A percentile compares a stretch with the other conserved stretches of the same genome.
These are phyloP conservation scores for Viola odorata DNA, from an alignment of 345 rosid genomes.

Conservation along the genomic window DNA sequence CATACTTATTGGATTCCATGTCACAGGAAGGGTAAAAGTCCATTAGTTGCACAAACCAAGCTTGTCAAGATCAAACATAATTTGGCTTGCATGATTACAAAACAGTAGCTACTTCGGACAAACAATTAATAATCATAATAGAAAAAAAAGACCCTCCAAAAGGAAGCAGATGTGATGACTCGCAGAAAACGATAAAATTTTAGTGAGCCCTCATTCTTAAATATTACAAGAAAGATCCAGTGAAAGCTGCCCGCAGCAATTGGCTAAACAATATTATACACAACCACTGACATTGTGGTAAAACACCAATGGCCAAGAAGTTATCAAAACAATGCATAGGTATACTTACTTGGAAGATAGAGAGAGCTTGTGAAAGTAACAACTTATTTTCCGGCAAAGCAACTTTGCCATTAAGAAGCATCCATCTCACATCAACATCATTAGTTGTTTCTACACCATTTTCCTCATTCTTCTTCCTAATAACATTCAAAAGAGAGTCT, in stretches of 20 bases:
- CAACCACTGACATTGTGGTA: background rate
- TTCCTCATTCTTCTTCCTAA: conserved; percentile 47
- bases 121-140: too few relatives aligned
- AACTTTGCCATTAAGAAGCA: conserved; percentile 59
- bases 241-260: background rate
- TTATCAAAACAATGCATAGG: background rate
- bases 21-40: too few relatives aligned
- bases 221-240: background rate
- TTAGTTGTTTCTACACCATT: conserved; percentile 27
- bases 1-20: too few relatives aligned
- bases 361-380: conserved; percentile 57
- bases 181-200: too few relatives aligned
- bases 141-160: too few relatives aligned
- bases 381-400: conserved; percentile 48
- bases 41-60: too few relatives aligned
- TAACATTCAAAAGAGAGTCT: conserved; percentile 36
- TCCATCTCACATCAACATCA: conserved; percentile 71
- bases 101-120: too few relatives aligned
- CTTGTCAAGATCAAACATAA: too few relatives aligned
- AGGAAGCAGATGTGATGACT: too few relatives aligned
- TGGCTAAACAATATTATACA: background rate
- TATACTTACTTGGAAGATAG: conserved; percentile 67
- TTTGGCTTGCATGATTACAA: too few relatives aligned
- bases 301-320: background rate
- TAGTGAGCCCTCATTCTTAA: background rate